These are phyloP conservation scores for Xylaria intraflava DNA, from an alignment of 495 filamentous ascomycete genomes.

Conservation along the genomic window DNA sequence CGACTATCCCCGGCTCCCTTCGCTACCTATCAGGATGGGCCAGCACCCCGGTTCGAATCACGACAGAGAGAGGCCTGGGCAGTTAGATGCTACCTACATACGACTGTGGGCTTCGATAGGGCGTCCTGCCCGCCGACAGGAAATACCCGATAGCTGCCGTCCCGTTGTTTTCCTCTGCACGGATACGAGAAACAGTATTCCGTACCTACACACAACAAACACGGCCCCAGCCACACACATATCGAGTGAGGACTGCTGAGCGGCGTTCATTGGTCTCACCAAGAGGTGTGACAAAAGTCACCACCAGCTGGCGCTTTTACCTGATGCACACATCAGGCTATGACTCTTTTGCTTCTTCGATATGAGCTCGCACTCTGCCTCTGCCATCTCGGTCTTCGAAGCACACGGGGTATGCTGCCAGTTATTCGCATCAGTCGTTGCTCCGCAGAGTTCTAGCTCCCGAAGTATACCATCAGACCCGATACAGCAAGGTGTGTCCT, in stretches of 20 bases:
- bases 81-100: not conserved
- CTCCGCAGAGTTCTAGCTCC: not conserved
- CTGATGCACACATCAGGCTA: not conserved
- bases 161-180: not conserved
- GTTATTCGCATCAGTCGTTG: not conserved
- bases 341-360: no score
- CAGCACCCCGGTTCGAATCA: not conserved
- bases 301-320: not conserved
- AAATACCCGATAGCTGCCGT: not conserved
- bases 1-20: no score
- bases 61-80: not conserved
- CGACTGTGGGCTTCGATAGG: not conserved
- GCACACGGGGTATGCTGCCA: not conserved
- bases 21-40: not conserved
- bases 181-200: not conserved
- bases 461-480: not conserved
- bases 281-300: not conserved
- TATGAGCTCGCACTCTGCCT: not conserved
- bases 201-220: not conserved
- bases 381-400: not conserved
- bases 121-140: not conserved
- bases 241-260: not conserved
- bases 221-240: not conserved
- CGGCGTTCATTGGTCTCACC: not conserved
- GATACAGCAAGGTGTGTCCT: not conserved